Conservation (phyloP, 345 rosid genomes). For the Cardamine chenopodiifolia region DNA sequence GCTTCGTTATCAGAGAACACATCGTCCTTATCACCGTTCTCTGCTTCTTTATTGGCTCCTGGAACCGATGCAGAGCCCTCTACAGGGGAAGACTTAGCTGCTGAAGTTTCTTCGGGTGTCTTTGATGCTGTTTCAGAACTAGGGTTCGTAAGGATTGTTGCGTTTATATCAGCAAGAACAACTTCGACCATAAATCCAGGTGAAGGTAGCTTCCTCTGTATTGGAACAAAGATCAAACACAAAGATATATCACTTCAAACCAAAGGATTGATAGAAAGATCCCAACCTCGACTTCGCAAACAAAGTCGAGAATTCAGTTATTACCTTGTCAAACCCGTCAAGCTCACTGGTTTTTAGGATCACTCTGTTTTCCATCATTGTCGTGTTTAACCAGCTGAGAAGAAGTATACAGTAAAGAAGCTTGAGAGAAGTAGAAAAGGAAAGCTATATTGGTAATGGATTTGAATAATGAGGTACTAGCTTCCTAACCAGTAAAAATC, state of each 20-base stretch:
- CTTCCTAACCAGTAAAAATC: slow-evolving; percentile 81
- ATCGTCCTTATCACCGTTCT: slow-evolving; percentile 61
- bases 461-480: slow-evolving; percentile 3
- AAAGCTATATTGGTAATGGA: not conserved
- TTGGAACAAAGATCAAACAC: slow-evolving; percentile 24
- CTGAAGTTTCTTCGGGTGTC: slow-evolving; percentile 52
- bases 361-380: slow-evolving; percentile 80
- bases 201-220: slow-evolving; percentile 85
- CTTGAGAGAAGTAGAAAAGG: slow-evolving; percentile 21
- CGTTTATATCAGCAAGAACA: slow-evolving; percentile 56
- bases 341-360: slow-evolving; percentile 63
- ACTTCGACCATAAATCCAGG: slow-evolving; percentile 88
- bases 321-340: slow-evolving; percentile 83
- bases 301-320: slow-evolving; percentile 2
- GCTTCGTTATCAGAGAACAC: slow-evolving; percentile 75
- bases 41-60: slow-evolving; percentile 49
- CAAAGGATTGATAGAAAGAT: not conserved
- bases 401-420: slow-evolving; percentile 6
- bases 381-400: slow-evolving; percentile 81
- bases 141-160: slow-evolving; percentile 40
- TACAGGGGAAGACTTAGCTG: slow-evolving; percentile 39
- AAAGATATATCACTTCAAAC: slow-evolving; percentile 9
- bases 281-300: slow-evolving; percentile 8
- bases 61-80: slow-evolving; percentile 45
- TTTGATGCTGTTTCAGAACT: slow-evolving; percentile 43